Conservation (phyloP, 1,139 yeast species). For the Pichia inconspicua region DNA sequence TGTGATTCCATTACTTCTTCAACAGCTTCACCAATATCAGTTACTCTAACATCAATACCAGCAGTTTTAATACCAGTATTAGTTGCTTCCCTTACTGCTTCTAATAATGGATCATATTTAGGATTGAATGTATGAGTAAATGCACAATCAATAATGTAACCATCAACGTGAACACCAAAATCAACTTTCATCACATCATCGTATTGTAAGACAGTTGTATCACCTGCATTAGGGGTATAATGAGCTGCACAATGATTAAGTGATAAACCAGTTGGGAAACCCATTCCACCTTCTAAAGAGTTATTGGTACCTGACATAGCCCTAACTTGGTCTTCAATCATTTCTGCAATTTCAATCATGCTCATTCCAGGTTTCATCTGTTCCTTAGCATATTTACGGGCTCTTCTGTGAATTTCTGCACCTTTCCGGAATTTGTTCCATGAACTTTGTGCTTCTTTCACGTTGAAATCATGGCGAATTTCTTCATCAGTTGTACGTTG, state of each 20-base stretch:
- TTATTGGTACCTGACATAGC: slow-evolving; percentile 52
- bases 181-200: slow-evolving; percentile 97
- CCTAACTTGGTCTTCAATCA: slow-evolving; percentile 80
- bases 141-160: slow-evolving; percentile 92
- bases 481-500: slow-evolving; percentile 83
- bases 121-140: slow-evolving; percentile 86
- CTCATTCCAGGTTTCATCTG: slow-evolving; percentile 86
- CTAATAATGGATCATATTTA: slow-evolving; percentile 68
- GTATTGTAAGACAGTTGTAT: slow-evolving; percentile 65
- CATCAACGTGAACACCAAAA: slow-evolving; percentile 94
- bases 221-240: slow-evolving; percentile 95
- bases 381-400: slow-evolving; percentile 69
- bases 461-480: slow-evolving; percentile 64
- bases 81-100: slow-evolving; percentile 89
- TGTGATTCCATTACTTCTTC: slow-evolving; percentile 97
- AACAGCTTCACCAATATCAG: slow-evolving; percentile 92
- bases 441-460: slow-evolving; percentile 41
- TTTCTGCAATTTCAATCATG: slow-evolving; percentile 82
- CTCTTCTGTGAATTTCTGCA: slow-evolving; percentile 92
- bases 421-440: slow-evolving; percentile 94
- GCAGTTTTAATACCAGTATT: slow-evolving; percentile 88
- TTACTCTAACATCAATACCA: slow-evolving; percentile 91
- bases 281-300: slow-evolving; percentile 77
- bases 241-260: slow-evolving; percentile 95
- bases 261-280: slow-evolving; percentile 95